Evolutionary conservation across 2,329 filamentous ascomycete species (phyloP).

Genomic region (Paramyrothecium sp.): DNA sequence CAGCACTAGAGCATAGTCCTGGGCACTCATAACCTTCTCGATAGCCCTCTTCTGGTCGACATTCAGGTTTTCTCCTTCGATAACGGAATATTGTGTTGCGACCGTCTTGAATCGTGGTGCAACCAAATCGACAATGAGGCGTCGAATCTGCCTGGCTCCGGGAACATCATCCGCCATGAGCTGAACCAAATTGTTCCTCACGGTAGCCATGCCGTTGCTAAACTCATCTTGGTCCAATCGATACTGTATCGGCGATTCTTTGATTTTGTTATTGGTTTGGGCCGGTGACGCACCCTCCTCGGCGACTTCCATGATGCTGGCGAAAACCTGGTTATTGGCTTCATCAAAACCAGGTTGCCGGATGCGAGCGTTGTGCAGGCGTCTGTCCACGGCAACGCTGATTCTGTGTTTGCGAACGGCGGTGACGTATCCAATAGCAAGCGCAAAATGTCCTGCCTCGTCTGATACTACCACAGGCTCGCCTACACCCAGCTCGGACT

Average conservation of each 20-base stretch:
- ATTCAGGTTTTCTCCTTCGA: constrained; percentile 70
- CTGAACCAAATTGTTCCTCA: constrained; percentile 89
- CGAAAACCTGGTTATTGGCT: constrained; percentile 77
- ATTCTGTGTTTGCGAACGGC: constrained; percentile 73
- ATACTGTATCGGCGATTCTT: constrained; percentile 63
- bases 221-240: constrained; percentile 97
- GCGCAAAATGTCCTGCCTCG: constrained; percentile 89
- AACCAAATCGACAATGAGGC: constrained; percentile 75
- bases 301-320: constrained; percentile 84
- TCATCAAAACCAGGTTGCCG: constrained; percentile 75
- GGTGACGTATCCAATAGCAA: constrained; percentile 88
- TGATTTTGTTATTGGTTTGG: constrained; percentile 49
- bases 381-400: constrained; percentile 85
- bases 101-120: constrained; percentile 70
- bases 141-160: constrained; percentile 69
- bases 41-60: constrained; percentile 84
- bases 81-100: constrained; percentile 62
- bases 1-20: constrained; percentile 94
- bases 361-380: constrained; percentile 81
- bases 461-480: constrained; percentile 97
- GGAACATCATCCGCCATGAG: constrained; percentile 81
- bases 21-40: constrained; percentile 91
- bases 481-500: constrained; percentile 82
- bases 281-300: constrained; percentile 50
- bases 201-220: constrained; percentile 93